Conservation (phyloP, 345 rosid species). For the Camelina laxa region DNA sequence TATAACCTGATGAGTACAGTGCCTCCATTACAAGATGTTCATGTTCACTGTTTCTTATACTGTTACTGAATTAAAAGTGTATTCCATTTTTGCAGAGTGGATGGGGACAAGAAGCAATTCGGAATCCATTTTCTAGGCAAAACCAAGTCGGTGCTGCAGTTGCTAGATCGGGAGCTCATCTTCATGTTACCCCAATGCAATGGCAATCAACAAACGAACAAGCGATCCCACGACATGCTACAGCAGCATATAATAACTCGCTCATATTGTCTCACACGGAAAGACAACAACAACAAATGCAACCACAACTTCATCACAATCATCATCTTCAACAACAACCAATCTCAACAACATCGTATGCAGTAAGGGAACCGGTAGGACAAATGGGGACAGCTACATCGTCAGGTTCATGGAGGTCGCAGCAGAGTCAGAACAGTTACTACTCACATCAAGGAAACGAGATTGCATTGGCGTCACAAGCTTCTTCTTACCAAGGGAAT, state of each 20-base stretch:
- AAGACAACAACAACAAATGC: constrained; percentile 45
- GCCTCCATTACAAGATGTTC: background rate
- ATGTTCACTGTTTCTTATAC: background rate
- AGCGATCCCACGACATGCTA: constrained; percentile 45
- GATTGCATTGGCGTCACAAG: constrained; percentile 44
- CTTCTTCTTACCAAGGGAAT: constrained; percentile 46
- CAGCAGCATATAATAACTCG: constrained; percentile 43
- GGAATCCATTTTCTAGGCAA: constrained; percentile 70
- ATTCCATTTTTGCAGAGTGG: constrained; percentile 62
- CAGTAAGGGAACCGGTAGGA: constrained; percentile 33
- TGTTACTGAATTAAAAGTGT: background rate
- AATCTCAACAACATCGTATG: constrained; percentile 31
- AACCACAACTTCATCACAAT: constrained; percentile 27
- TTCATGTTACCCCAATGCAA: constrained; percentile 38
- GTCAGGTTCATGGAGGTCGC: constrained; percentile 53
- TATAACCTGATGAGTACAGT: background rate
- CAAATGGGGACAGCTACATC: constrained; percentile 27
- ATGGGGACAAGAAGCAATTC: constrained; percentile 60
- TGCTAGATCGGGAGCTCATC: constrained; percentile 40
- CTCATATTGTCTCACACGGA: constrained; percentile 45
- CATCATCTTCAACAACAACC: constrained; percentile 24
- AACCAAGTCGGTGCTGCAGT: constrained; percentile 45
- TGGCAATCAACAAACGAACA: constrained; percentile 48
- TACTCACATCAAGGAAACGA: constrained; percentile 49
- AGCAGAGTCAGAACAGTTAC: constrained; percentile 53